Conservation (phyloP, 2,329 filamentous ascomycete genomes). For the Aspergillus calidoustus region DNA sequence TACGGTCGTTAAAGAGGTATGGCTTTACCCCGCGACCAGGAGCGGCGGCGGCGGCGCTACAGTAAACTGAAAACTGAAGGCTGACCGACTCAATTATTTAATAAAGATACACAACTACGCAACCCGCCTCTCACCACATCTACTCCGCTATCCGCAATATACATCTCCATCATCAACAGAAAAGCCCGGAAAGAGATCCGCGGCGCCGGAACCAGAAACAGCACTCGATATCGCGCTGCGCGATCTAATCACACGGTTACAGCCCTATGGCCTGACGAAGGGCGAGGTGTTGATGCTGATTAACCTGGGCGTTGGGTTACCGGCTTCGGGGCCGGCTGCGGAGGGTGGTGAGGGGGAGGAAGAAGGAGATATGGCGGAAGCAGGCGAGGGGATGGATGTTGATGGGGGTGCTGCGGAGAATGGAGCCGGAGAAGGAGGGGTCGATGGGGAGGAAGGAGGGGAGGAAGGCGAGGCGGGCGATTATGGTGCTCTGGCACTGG, state of each 20-base stretch:
- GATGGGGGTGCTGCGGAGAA: constrained; percentile 21
- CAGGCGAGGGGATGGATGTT: constrained; percentile 25
- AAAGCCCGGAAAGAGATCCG: neutral
- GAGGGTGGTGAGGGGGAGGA: constrained; percentile 25
- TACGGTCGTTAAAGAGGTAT: constrained; percentile 52
- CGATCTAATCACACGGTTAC: constrained; percentile 40
- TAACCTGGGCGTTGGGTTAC: constrained; percentile 49
- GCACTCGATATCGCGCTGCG: constrained; percentile 45
- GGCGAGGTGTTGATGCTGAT: constrained; percentile 52
- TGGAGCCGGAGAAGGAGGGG: constrained; percentile 22
- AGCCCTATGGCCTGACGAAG: constrained; percentile 50
- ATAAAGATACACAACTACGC: constrained; percentile 49
- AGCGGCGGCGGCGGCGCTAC: no score
- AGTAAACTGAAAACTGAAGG: neutral
- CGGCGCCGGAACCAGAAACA: constrained; percentile 25
- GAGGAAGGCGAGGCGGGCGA: constrained; percentile 36
- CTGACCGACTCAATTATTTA: neutral
- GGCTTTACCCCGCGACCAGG: constrained; percentile 1
- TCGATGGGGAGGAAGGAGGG: constrained; percentile 24
- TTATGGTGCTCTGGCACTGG: constrained; percentile 41
- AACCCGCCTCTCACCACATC: constrained; percentile 44
- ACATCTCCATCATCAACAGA: constrained; percentile 23
- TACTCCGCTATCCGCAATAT: constrained; percentile 44
- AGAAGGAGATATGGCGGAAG: constrained; percentile 7
- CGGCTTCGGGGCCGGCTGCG: neutral